These are phyloP conservation scores for Lagerstroemia speciosa DNA, from an alignment of 345 rosid species.

Conservation along the genomic window DNA sequence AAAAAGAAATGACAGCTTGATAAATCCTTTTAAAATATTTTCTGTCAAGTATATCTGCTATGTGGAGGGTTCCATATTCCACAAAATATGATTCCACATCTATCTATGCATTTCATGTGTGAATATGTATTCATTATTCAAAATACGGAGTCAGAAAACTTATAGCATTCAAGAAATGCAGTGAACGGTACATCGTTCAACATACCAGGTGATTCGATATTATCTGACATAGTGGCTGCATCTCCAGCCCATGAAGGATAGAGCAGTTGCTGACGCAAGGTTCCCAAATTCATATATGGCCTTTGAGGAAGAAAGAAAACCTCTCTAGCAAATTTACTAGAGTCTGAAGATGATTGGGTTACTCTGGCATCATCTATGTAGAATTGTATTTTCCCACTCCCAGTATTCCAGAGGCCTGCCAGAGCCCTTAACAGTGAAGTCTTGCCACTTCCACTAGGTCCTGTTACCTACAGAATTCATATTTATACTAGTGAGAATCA, in stretches of 20 bases:
- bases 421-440: constrained; percentile 85
- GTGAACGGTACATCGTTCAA: not conserved
- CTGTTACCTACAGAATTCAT: constrained; percentile 43
- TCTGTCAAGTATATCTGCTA: too few species aligned
- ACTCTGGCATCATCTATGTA: constrained; percentile 38
- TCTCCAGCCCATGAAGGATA: constrained; percentile 72
- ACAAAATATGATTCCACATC: too few species aligned
- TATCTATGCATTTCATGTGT: not conserved
- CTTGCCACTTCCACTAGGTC: constrained; percentile 96
- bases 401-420: constrained; percentile 91
- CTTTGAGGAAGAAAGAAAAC: constrained; percentile 90
- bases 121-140: not conserved
- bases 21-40: too few species aligned
- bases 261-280: constrained; percentile 89
- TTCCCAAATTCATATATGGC: constrained; percentile 95
- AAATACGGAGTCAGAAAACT: not conserved
- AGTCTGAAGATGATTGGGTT: constrained; percentile 15
- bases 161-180: not conserved
- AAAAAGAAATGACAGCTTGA: too few species aligned
- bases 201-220: constrained; percentile 26
- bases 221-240: constrained; percentile 18
- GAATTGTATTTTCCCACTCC: constrained; percentile 77
- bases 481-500: not conserved
- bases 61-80: too few species aligned
- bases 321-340: constrained; percentile 31